These are phyloP conservation scores for Emergomyces pasteurianus DNA, from an alignment of 2,329 filamentous ascomycete species.

Conservation along the genomic window DNA sequence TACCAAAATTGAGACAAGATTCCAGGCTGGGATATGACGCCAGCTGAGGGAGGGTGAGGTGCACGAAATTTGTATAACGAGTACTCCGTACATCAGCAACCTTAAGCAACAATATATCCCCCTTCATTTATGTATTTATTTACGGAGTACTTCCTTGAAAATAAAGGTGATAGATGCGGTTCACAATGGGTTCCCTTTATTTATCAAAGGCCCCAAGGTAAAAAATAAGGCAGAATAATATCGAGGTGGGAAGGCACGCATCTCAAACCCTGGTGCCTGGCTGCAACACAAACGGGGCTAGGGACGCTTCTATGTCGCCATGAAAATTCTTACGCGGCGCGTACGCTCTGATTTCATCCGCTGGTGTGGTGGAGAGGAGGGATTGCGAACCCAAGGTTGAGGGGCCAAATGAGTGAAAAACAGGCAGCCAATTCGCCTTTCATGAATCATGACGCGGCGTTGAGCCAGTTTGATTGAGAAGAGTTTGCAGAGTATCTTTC, in stretches of 20 bases:
- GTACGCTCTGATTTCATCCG: too few species aligned
- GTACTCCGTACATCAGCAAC: not conserved
- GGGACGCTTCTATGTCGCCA: not conserved
- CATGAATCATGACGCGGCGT: too few species aligned
- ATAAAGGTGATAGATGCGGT: not conserved
- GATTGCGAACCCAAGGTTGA: too few species aligned
- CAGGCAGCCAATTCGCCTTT: too few species aligned
- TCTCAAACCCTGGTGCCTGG: not conserved
- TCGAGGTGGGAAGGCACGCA: not conserved
- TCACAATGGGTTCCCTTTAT: not conserved
- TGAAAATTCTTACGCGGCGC: too few species aligned
- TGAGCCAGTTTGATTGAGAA: too few species aligned
- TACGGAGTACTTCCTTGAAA: not conserved
- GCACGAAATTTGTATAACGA: not conserved
- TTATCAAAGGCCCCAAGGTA: not conserved
- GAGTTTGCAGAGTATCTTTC: too few species aligned
- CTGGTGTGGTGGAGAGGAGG: too few species aligned
- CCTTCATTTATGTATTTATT: not conserved
- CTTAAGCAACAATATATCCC: not conserved
- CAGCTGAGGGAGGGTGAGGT: not conserved
- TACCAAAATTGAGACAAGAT: not conserved
- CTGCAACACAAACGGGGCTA: not conserved
- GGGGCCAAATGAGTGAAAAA: too few species aligned
- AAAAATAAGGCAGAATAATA: not conserved
- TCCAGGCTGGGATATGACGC: not conserved